Base-by-base conservation (phyloP, 805 yeast genomes). In the Candida krabiensis region DNA sequence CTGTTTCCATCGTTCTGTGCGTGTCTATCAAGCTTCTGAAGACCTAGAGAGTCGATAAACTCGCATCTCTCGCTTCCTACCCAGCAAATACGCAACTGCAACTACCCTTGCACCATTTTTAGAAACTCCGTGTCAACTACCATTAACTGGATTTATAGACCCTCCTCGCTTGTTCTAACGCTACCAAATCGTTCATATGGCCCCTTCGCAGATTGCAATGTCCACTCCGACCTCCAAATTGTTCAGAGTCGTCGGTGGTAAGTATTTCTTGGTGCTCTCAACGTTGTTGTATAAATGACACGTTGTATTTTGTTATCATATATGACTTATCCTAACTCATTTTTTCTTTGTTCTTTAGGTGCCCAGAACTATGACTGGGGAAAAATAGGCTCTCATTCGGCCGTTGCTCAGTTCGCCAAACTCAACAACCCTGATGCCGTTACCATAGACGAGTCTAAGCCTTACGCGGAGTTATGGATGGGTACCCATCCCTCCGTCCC, bases 381-480 rank as follows among this genome's bases (percentile, higher is more conserved):
- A 30, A 91, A 90, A 58, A 63, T 87, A 40, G 98, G 99, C 30
- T 71, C 80, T 5, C 51, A 77, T 5, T 86, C 96, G 14, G 84
- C 95, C 6, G 99, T 90, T 35, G 99, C 99, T 4, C 82, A 75
- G 59, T 91, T 80, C 60, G 95, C 96, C 30, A 71, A 81, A 26
- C 69, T 71, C 35, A 79, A 95, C 30, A 81, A 85, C 63, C 75
- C 86, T 2, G 38, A 33, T 4, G 50, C 60, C 8, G 69, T 86
- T 37, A 57, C 56, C 14, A 75, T 89, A 38, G 87, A 85, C 49
- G 90, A 83, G 53, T 37, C 71, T 26, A 78, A 80, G 56, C 98
- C 99, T 9, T 93, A 93, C 58, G 99, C 99, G 13, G 99, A 93
- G 64, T 71, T 93, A 50, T 93, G 99, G 99, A 93, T 93, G 99